A percentile compares a stretch with the other conserved stretches of the same genome.
These are phyloP conservation scores for Zygosaccharomyces bisporus DNA, from an alignment of 805 yeast genomes.

Conservation along the genomic window DNA sequence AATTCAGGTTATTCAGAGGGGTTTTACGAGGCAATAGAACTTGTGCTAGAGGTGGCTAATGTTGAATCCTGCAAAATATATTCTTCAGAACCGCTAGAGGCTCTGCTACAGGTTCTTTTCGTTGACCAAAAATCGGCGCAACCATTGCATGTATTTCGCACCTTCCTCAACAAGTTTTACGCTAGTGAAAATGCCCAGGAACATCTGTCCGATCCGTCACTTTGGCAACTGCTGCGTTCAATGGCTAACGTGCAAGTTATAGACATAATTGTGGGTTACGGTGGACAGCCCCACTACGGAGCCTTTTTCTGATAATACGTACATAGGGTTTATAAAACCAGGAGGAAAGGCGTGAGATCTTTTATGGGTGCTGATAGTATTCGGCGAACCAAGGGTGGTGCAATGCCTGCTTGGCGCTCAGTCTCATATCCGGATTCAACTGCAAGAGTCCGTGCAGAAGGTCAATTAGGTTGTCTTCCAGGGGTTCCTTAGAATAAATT, in stretches of 20 bases:
- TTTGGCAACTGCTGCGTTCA: slow-evolving; percentile 23
- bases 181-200: slow-evolving; percentile 7
- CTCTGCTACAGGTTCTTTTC: slow-evolving; percentile 8
- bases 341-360: neutral
- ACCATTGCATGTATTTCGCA: neutral
- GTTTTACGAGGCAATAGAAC: slow-evolving; percentile 14
- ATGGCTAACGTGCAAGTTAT: slow-evolving; percentile 20
- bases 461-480: slow-evolving; percentile 33
- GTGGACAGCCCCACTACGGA: slow-evolving; percentile 29
- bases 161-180: slow-evolving; percentile 15
- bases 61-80: neutral
- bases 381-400: slow-evolving; percentile 42
- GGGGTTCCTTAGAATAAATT: slow-evolving; percentile 24
- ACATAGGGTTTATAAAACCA: neutral
- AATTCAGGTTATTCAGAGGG: neutral
- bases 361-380: slow-evolving; percentile 28
- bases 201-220: slow-evolving; percentile 20
- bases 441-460: slow-evolving; percentile 41
- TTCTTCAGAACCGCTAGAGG: slow-evolving; percentile 11
- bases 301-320: slow-evolving; percentile 13
- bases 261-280: slow-evolving; percentile 20
- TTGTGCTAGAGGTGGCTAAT: slow-evolving; percentile 10
- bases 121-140: slow-evolving; percentile 1
- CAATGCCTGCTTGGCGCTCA: slow-evolving; percentile 50
- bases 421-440: slow-evolving; percentile 50